Evolutionary conservation across 768 basidiomycete genomes (phyloP).

Genomic region (Imleria badia): DNA sequence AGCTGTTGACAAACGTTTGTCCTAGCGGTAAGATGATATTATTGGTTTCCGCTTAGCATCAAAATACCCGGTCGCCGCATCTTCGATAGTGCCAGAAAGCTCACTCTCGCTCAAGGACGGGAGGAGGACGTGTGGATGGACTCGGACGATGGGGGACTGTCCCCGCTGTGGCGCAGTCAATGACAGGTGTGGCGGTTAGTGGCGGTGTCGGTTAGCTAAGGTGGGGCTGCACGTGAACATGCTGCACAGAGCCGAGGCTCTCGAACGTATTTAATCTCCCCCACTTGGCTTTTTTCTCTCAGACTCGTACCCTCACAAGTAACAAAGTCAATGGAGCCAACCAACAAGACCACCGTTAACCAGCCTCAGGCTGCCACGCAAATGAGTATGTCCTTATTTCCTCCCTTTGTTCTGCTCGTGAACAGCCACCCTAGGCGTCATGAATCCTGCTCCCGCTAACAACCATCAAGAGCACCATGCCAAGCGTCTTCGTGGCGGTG

Average conservation of each 20-base stretch:
- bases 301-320: slow-evolving; percentile 22
- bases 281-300: neutral
- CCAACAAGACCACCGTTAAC: slow-evolving; percentile 37
- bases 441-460: slow-evolving; percentile 44
- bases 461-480: slow-evolving; percentile 46
- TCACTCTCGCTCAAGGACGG: no score
- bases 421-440: slow-evolving; percentile 37
- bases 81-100: neutral
- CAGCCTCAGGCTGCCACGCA: slow-evolving; percentile 61
- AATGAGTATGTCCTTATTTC: slow-evolving; percentile 53
- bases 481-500: slow-evolving; percentile 67
- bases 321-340: slow-evolving; percentile 31
- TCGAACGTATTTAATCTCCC: slow-evolving; percentile 18
- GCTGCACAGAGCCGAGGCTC: neutral
- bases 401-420: neutral
- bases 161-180: neutral
- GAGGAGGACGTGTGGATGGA: no score
- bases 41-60: neutral
- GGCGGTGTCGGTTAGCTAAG: slow-evolving; percentile 8
- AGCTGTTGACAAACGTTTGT: neutral
- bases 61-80: neutral
- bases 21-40: neutral
- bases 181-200: neutral
- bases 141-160: no score
- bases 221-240: slow-evolving; percentile 12